A percentile compares a stretch with the other conserved stretches of the same genome.
Conservation (phyloP, 1,139 yeast species). For the Scheffersomyces quercinus region DNA sequence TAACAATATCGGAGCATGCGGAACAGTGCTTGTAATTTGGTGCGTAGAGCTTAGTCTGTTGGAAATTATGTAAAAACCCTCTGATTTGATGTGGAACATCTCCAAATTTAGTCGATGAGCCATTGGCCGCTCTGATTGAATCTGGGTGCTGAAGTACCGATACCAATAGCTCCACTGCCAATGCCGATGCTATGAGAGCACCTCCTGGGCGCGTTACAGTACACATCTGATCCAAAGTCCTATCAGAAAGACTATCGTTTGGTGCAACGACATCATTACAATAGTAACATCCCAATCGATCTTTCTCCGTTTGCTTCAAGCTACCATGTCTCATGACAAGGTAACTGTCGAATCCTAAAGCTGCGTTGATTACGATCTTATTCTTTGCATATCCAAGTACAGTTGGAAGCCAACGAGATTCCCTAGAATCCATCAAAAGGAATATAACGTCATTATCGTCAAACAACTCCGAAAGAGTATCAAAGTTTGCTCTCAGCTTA, state of each 20-base stretch:
- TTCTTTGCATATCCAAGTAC: slow-evolving; percentile 64
- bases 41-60: slow-evolving; percentile 62
- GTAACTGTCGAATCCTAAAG: slow-evolving; percentile 91
- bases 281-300: slow-evolving; percentile 83
- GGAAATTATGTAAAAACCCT: slow-evolving; percentile 73
- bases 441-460: slow-evolving; percentile 73
- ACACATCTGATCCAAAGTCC: slow-evolving; percentile 96
- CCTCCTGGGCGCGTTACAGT: slow-evolving; percentile 97
- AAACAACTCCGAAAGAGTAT: slow-evolving; percentile 53
- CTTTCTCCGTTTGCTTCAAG: slow-evolving; percentile 14
- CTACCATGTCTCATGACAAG: slow-evolving; percentile 92
- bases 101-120: slow-evolving; percentile 53
- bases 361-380: slow-evolving; percentile 85
- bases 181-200: slow-evolving; percentile 81
- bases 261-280: slow-evolving; percentile 98
- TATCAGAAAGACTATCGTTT: slow-evolving; percentile 74
- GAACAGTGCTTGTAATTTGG: slow-evolving; percentile 79
- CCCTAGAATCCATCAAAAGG: slow-evolving; percentile 89
- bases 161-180: slow-evolving; percentile 82
- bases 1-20: slow-evolving; percentile 71
- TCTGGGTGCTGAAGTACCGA: slow-evolving; percentile 70
- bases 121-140: slow-evolving; percentile 43
- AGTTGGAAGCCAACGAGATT: slow-evolving; percentile 95
- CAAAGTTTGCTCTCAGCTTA: slow-evolving; percentile 51
- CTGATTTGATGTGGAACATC: slow-evolving; percentile 85